Conservation (phyloP, 1,284 basidiomycete genomes). For the Xanthoconium separans region DNA sequence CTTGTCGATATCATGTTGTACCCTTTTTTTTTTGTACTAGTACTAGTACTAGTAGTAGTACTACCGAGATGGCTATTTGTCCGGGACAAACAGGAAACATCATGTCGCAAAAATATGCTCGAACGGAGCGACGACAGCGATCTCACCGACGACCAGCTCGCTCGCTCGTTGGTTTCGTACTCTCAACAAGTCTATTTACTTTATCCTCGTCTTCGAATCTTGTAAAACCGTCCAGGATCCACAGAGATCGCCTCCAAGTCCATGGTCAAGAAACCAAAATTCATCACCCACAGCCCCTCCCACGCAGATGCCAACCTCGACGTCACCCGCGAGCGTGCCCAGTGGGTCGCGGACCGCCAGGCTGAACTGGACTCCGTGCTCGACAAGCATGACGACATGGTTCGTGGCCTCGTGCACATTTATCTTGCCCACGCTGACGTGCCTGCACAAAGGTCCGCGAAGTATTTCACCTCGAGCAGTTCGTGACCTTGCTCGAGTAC, state of each 20-base stretch:
- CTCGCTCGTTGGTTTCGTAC: not conserved
- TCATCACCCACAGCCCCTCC: too few relatives aligned
- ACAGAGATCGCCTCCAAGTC: constrained; percentile 45
- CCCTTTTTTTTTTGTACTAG: not conserved
- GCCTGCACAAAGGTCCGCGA: constrained; percentile 62
- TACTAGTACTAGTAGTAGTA: not conserved
- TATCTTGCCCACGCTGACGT: not conserved
- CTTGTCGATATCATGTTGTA: constrained; percentile 6
- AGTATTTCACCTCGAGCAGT: constrained; percentile 82
- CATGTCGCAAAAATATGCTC: constrained; percentile 38
- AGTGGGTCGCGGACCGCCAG: constrained; percentile 58
- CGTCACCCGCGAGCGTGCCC: constrained; percentile 39
- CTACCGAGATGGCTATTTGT: constrained; percentile 28
- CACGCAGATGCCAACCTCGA: not conserved
- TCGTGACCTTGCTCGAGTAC: constrained; percentile 69
- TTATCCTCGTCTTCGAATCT: constrained; percentile 47
- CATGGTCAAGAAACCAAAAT: constrained; percentile 19
- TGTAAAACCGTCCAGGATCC: constrained; percentile 56
- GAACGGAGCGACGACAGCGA: constrained; percentile 23
- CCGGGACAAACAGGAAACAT: constrained; percentile 36
- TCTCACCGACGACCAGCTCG: constrained; percentile 24
- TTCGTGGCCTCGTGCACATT: constrained; percentile 38
- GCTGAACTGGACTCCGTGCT: constrained; percentile 56
- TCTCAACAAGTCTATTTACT: constrained; percentile 4
- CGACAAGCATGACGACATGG: constrained; percentile 73